These are phyloP conservation scores for Kuraishia cidri DNA, from an alignment of 805 yeast species.

Conservation along the genomic window DNA sequence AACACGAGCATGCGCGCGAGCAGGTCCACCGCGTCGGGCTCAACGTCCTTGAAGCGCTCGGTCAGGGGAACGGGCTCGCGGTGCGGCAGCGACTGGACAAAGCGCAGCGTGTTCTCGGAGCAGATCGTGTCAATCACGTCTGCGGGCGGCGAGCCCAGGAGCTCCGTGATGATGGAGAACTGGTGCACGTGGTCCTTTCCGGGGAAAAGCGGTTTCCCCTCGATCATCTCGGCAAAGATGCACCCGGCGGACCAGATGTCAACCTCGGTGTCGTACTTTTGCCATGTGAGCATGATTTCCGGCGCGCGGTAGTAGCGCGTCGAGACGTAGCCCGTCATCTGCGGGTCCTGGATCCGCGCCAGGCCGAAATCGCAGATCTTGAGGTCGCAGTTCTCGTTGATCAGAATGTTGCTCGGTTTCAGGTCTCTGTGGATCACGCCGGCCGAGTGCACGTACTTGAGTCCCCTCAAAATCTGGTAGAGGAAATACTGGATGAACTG, in stretches of 20 bases:
- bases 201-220: conserved; percentile 94
- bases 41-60: conserved; percentile 72
- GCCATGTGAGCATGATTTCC: conserved; percentile 98
- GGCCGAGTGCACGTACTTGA: conserved; percentile 85
- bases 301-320: conserved; percentile 97
- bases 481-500: conserved; percentile 96
- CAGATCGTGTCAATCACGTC: conserved; percentile 96
- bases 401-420: conserved; percentile 87
- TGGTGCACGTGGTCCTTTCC: conserved; percentile 99
- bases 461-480: conserved; percentile 83
- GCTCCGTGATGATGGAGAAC: conserved; percentile 92
- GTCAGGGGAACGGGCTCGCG: conserved; percentile 86
- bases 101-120: conserved; percentile 88
- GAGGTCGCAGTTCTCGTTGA: conserved; percentile 93
- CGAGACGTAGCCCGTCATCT: conserved; percentile 97
- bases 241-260: conserved; percentile 99
- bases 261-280: conserved; percentile 91
- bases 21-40: conserved; percentile 82
- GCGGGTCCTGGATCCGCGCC: conserved; percentile 96
- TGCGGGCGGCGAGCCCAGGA: conserved; percentile 86
- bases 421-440: conserved; percentile 89
- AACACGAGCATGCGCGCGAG: conserved; percentile 86
- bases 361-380: conserved; percentile 96
- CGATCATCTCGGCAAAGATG: conserved; percentile 95
- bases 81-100: conserved; percentile 88